Percentiles rank a stretch among this genome's conserved stretches.
Conservation (phyloP, 1,284 basidiomycete genomes). For the Erythrobasidium hasegawianum region DNA sequence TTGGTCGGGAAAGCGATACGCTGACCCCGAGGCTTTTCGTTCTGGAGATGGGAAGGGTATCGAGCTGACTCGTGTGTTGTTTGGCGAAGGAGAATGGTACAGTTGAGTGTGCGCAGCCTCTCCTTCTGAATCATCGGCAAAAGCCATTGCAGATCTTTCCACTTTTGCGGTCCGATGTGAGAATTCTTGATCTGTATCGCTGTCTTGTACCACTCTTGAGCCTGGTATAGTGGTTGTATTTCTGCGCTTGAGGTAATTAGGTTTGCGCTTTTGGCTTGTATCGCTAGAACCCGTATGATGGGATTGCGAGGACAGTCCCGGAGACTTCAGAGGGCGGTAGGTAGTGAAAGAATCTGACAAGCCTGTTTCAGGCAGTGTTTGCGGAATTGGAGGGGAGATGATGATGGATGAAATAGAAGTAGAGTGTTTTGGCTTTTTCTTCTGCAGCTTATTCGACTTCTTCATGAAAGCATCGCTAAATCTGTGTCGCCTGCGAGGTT, state of each 20-base stretch:
- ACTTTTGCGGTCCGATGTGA: too few species aligned
- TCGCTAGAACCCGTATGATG: neutral
- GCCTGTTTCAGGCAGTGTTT: neutral
- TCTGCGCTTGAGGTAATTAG: too few species aligned
- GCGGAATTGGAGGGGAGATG: neutral
- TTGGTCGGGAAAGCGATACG: neutral
- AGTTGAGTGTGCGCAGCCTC: neutral
- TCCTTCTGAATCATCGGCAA: neutral
- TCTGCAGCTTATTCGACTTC: neutral
- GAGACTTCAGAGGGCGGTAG: neutral
- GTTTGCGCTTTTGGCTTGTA: neutral
- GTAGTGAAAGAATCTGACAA: neutral
- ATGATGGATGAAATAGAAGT: neutral
- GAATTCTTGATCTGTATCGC: too few species aligned
- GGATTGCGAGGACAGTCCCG: neutral
- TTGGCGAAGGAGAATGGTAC: neutral
- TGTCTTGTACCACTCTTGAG: too few species aligned
- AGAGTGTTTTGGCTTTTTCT: neutral
- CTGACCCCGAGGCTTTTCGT: neutral
- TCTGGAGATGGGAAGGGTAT: neutral
- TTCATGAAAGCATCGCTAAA: neutral
- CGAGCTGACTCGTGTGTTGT: neutral
- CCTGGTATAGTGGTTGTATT: too few species aligned
- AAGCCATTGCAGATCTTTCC: neutral
- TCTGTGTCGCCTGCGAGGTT: neutral